phyloP scores from a whole-genome alignment of 2,329 filamentous ascomycete species.

The Cryphonectria radicalis region DNA sequence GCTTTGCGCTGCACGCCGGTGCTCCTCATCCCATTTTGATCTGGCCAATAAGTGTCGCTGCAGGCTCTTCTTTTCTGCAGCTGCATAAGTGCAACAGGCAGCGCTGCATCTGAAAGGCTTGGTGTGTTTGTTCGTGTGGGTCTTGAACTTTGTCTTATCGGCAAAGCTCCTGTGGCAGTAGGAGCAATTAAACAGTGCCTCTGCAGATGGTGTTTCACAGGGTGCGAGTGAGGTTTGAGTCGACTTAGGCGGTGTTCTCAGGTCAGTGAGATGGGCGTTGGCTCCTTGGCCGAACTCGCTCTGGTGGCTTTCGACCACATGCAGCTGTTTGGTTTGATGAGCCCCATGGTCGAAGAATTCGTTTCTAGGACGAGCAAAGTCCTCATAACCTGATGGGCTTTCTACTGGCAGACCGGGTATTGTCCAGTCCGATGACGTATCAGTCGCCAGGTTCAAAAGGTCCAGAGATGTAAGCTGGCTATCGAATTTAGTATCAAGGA shows the following conservation, averaged over 20 bases:
- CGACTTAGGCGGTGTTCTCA: background rate
- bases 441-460: background rate
- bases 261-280: background rate
- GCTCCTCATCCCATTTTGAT: slow-evolving; percentile 25
- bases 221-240: background rate
- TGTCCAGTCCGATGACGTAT: background rate
- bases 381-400: background rate
- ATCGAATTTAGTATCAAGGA: too few species aligned
- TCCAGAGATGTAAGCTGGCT: background rate
- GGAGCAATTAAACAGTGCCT: slow-evolving; percentile 7
- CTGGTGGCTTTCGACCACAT: background rate
- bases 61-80: slow-evolving; percentile 28
- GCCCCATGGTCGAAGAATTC: background rate
- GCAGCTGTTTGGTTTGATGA: background rate
- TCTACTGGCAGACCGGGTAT: background rate
- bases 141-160: slow-evolving; percentile 23
- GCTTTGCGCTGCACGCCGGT: slow-evolving; percentile 19
- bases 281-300: background rate
- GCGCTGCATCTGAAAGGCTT: slow-evolving; percentile 27
- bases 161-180: slow-evolving; percentile 19
- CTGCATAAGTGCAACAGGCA: slow-evolving; percentile 15
- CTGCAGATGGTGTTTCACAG: background rate
- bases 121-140: slow-evolving; percentile 29
- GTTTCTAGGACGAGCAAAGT: background rate
- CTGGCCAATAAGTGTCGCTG: slow-evolving; percentile 25